Percentiles rank a stretch among this genome's conserved stretches.
phyloP scores from a whole-genome alignment of 371 early-diverging fungal genomes.

The Mortierella sp. region DNA sequence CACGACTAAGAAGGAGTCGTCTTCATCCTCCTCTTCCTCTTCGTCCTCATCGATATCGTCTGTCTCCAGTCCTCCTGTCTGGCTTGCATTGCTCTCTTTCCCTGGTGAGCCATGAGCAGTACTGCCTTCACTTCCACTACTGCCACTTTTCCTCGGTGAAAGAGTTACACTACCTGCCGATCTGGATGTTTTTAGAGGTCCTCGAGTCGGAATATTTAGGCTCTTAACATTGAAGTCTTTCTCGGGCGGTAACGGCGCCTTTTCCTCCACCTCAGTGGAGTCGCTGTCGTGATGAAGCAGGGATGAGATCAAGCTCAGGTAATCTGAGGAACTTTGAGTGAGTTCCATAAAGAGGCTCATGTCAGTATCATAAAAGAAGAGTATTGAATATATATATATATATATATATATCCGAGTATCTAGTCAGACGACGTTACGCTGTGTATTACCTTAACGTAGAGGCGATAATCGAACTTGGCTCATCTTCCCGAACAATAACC shows the following conservation, averaged over 20 bases:
- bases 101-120: constrained; percentile 21
- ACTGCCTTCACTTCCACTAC: constrained; percentile 41
- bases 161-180: constrained; percentile 40
- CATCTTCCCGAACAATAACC: constrained; percentile 89
- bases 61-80: background rate
- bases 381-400: background rate
- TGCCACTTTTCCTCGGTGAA: constrained; percentile 30
- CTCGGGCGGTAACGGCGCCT: constrained; percentile 36
- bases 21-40: constrained; percentile 31
- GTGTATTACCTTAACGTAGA: constrained; percentile 76
- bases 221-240: constrained; percentile 23
- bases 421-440: background rate
- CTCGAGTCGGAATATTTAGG: constrained; percentile 1
- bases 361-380: background rate
- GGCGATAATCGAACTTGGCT: constrained; percentile 93
- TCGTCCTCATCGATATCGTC: constrained; percentile 19
- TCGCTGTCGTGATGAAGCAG: constrained; percentile 14
- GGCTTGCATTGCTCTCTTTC: constrained; percentile 8
- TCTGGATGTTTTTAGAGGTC: constrained; percentile 25
- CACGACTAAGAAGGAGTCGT: constrained; percentile 43
- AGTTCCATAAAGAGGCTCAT: background rate
- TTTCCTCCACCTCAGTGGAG: constrained; percentile 2
- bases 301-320: constrained; percentile 33
- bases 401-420: too few species aligned
- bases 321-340: constrained; percentile 34